A percentile compares a stretch with the other conserved stretches of the same genome.
Conservation (phyloP, 2,329 filamentous ascomycete genomes). For the Colletotrichum sansevieriae region DNA sequence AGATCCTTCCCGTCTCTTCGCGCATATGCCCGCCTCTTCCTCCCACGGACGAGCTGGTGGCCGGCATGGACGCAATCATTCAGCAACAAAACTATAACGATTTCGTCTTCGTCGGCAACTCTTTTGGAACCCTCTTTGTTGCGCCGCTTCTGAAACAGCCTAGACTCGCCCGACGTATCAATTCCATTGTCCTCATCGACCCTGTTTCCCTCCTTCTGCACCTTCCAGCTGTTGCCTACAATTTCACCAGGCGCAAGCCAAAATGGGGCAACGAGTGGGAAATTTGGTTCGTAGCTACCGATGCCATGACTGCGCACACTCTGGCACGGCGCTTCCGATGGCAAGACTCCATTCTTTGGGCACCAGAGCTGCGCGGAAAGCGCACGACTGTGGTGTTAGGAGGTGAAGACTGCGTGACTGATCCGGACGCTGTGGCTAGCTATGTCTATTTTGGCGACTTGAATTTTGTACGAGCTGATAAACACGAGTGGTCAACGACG, state of each 20-base stretch:
- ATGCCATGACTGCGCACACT: slow-evolving; percentile 74
- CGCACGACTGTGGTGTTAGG: slow-evolving; percentile 46
- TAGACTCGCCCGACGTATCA: slow-evolving; percentile 59
- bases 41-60: slow-evolving; percentile 40
- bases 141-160: slow-evolving; percentile 57
- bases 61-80: slow-evolving; percentile 60
- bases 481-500: slow-evolving; percentile 40
- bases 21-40: slow-evolving; percentile 64
- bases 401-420: slow-evolving; percentile 45
- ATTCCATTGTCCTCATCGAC: slow-evolving; percentile 64
- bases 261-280: slow-evolving; percentile 74
- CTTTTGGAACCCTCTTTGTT: slow-evolving; percentile 74
- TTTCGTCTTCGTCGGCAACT: slow-evolving; percentile 74
- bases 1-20: slow-evolving; percentile 75
- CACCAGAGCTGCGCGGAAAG: slow-evolving; percentile 66
- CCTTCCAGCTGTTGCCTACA: slow-evolving; percentile 77
- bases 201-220: slow-evolving; percentile 79
- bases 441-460: slow-evolving; percentile 45
- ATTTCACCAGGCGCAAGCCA: slow-evolving; percentile 71
- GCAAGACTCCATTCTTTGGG: slow-evolving; percentile 79
- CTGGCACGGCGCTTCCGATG: slow-evolving; percentile 78
- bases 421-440: slow-evolving; percentile 45
- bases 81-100: slow-evolving; percentile 67
- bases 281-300: slow-evolving; percentile 78
- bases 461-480: slow-evolving; percentile 39